Percentiles rank a stretch among this genome's conserved stretches.
Conservation (phyloP, 345 rosid species). For the Eucalyptus grandis region DNA sequence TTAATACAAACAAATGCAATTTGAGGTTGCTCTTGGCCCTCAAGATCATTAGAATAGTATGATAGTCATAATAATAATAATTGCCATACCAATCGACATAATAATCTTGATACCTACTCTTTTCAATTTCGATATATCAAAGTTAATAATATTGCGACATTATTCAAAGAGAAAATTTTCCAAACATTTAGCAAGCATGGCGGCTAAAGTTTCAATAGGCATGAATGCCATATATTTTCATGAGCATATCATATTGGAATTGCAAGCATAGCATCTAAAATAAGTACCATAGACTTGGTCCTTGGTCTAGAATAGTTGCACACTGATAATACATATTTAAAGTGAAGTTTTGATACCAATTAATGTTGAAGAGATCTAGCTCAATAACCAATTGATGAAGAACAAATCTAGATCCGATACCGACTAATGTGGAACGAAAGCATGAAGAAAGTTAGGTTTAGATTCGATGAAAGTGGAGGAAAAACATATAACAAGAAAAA, state of each 20-base stretch:
- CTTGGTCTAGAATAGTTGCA: not conserved
- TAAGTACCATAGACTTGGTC: rapidly evolving
- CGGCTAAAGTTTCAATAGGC: not conserved
- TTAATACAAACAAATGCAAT: too few relatives aligned
- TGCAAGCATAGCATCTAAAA: not conserved
- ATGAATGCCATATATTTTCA: not conserved
- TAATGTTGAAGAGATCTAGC: not conserved
- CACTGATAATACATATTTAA: rapidly evolving
- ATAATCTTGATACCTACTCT: not conserved
- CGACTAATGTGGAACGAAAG: too few relatives aligned
- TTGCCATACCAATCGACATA: rapidly evolving
- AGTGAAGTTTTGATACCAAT: rapidly evolving
- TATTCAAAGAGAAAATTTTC: rapidly evolving
- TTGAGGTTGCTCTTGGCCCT: not conserved
- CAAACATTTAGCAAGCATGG: rapidly evolving
- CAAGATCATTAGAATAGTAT: rapidly evolving
- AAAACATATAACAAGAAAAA: too few relatives aligned
- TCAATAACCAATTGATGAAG: not conserved
- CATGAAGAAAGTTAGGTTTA: too few relatives aligned
- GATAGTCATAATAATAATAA: too few relatives aligned
- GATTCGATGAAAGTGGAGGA: too few relatives aligned
- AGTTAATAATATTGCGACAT: not conserved
- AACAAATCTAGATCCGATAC: rapidly evolving
- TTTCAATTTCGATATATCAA: rapidly evolving
- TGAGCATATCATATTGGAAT: rapidly evolving